A percentile compares a stretch with the other conserved stretches of the same genome.
Conservation (phyloP, 345 rosid genomes). For the Aquilaria sinensis region DNA sequence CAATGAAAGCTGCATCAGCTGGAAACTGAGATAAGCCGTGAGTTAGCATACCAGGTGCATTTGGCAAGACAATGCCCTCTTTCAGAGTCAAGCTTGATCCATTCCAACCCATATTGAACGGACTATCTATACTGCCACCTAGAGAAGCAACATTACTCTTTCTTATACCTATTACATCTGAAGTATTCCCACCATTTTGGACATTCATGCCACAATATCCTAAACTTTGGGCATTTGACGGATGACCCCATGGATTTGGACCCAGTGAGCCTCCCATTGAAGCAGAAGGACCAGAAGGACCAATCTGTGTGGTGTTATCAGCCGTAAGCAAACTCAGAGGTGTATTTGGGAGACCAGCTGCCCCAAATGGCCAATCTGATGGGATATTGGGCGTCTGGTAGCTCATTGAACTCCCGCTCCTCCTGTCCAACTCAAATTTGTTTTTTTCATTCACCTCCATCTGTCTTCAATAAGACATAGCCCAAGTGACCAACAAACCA, state of each 20-base stretch:
- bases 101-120: conserved; percentile 71
- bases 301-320: conserved; percentile 42
- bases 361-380: conserved; percentile 55
- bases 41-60: conserved; percentile 43
- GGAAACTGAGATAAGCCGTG: conserved; percentile 81
- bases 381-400: conserved; percentile 41
- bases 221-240: conserved; percentile 43
- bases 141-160: conserved; percentile 39
- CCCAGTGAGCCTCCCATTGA: conserved; percentile 62
- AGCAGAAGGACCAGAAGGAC: conserved; percentile 63
- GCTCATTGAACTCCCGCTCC: conserved; percentile 33
- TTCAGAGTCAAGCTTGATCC: conserved; percentile 52
- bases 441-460: conserved; percentile 68
- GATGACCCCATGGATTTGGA: conserved; percentile 65
- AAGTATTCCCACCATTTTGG: conserved; percentile 35
- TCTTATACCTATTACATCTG: conserved; percentile 27
- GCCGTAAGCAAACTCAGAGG: conserved; percentile 45
- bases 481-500: conserved; percentile 14
- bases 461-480: conserved; percentile 22
- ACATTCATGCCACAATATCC: conserved; percentile 52
- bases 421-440: conserved; percentile 48
- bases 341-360: conserved; percentile 38
- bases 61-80: conserved; percentile 55
- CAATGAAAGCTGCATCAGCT: conserved; percentile 83
- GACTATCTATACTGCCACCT: conserved; percentile 45